Evolutionary conservation across 129 eudicot genomes (phyloP), one percentile per base, ranked within the genome.

Genomic region (Apium graveolens): DNA sequence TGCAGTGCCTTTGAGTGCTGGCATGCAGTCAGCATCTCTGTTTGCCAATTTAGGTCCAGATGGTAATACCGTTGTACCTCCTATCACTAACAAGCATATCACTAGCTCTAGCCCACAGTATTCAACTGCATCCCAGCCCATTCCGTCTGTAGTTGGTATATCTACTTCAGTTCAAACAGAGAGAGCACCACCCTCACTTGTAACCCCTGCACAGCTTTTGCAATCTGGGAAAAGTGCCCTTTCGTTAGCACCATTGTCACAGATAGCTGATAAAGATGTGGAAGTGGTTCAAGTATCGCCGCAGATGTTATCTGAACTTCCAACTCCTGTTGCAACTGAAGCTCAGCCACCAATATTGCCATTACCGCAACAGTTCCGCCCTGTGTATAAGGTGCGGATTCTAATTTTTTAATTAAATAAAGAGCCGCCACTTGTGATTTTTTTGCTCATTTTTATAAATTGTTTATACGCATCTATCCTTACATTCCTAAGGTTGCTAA

Each of bases 331-430:
- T 63, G 49, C 82, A 38, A 79, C 86, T 21, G 98, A 88, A 83
- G 87, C 94, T 82, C 93, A 89, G 82, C 96, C 98, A 75, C 97
- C 98, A 14, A 80, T 94, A 73, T 80, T 94, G 80, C 98, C 98
- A 4, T 82, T 91, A 74, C 97, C 97, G 18, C 57, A 86, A 41
- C 87, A 86, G 14, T 55, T 85, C 39, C 87, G 84, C 31, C 51
- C 81, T 71, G 84, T 78, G 75, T 90, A 84, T 16, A 89, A 85
- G 98, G 97, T 89, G 69, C 34, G 78, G 34, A 39, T 75, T 5
- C 21, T 49, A 6, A 10, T 3, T 14, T 12, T 43, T 11, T 26
- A 34, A 44, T 42, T 73, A 42, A 70, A 29, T 39, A 62, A 11
- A 26, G 5, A 62, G 16, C 29, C 10, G 44, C 35, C 16, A 72